Base-by-base conservation (phyloP, 768 basidiomycete species). In the Phallus indusiatus region DNA sequence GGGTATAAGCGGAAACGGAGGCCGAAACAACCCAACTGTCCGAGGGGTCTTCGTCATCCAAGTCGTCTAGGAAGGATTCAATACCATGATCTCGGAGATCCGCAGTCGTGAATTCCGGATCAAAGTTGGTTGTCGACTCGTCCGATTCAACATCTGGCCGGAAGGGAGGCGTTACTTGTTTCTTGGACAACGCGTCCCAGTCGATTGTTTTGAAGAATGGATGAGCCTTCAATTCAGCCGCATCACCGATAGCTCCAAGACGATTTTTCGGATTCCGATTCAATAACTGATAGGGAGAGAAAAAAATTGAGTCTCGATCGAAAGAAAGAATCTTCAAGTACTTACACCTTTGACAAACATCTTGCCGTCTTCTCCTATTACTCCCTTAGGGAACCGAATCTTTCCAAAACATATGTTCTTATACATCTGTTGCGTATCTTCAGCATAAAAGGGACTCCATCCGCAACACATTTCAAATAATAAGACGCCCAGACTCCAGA, bases 401-500 rank as follows among this genome's bases (percentile, higher is more conserved):
- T 97, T 98, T 61, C 96, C 96, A 71, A 98, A 99, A 70, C 94
- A 96, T 64, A 91, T 92, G 73, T 90, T 93, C 78, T 94, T 94
- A 77, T 99, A 99, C 96, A 99, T 99, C 73, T 95, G 91, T 70
- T 99, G 95, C 4, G 93, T 96, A 69, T 99, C 96, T 67, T 99
- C 96, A 17, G 95, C 94, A 67, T 98, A 99, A 75, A 98, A 99
- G 47, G 96, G 96, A 69, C 90, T 93, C 96, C 96, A 98, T 6
- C 96, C 96, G 65, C 96, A 99, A 67, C 96, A 98, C 96, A 99
- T 99, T 74, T 99, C 96, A 69, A 98, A 99, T 21, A 99, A 77
- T 34, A 99, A 77, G 1, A 98, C 96, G 35, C 94, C 95, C 18
- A 97, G 75, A 51, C 87, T 90, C 94, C 96, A 99, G 70, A 98